phyloP scores from a whole-genome alignment of 495 filamentous ascomycete species.

The Xylaria venustula region DNA sequence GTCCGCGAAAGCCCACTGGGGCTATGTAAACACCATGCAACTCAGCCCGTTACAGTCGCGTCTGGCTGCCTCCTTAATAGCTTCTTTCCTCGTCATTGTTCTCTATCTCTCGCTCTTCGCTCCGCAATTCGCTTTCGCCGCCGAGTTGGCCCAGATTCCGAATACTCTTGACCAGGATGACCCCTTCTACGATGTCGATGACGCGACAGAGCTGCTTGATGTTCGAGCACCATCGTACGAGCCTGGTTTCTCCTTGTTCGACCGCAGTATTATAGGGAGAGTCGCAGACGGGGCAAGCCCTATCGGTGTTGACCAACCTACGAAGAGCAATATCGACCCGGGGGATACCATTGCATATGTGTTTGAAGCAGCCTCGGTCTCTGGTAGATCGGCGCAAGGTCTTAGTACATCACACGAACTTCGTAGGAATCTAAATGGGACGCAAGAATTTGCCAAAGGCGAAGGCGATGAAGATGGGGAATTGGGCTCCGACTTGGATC shows the following conservation, averaged over 20 bases:
- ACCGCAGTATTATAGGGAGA: conserved; percentile 63
- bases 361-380: conserved; percentile 29
- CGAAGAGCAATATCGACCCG: conserved; percentile 50
- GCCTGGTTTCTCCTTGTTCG: conserved; percentile 58
- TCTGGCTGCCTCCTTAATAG: conserved; percentile 61
- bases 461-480: conserved; percentile 11
- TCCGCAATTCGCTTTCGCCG: conserved; percentile 58
- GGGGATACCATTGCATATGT: conserved; percentile 50
- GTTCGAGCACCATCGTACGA: conserved; percentile 41
- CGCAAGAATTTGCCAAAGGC: conserved; percentile 15
- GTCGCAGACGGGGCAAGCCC: conserved; percentile 43
- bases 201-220: conserved; percentile 25
- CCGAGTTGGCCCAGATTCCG: conserved; percentile 39
- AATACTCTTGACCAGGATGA: conserved; percentile 32
- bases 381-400: conserved; percentile 18
- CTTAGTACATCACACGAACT: conserved; percentile 12
- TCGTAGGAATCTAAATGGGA: conserved; percentile 19
- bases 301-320: conserved; percentile 65
- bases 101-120: conserved; percentile 56
- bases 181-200: conserved; percentile 25
- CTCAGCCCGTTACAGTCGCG: conserved; percentile 66
- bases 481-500: conserved; percentile 10
- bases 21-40: conserved; percentile 53
- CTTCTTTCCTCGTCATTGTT: conserved; percentile 52
- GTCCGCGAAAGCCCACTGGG: conserved; percentile 29